Base-by-base conservation (phyloP, 139 green algal genomes). In the Chara braunii region DNA sequence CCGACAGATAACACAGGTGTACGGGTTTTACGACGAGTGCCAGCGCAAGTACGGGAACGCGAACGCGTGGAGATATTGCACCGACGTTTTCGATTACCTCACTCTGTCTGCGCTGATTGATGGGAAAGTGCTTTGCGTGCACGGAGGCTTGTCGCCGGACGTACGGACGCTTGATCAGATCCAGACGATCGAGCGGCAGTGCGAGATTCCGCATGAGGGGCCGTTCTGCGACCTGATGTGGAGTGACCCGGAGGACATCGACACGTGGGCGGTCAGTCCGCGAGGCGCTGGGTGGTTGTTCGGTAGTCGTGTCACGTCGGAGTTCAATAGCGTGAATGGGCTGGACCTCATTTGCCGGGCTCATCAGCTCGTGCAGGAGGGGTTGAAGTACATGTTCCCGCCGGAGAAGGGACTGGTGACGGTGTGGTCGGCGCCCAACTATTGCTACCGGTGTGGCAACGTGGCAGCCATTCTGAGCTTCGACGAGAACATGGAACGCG, bases 381-480 rank as follows among this genome's bases (percentile, higher is more conserved):
- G 92, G 0, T 73, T 96, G 8, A 98, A 99, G 74, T 99, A 96
- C 84, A 98, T 97, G 93, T 99, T 98, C 50, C 72, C 78, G 0
- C 72, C 78, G 0, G 85, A 90, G 11, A 72, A 77, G 34, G 81
- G 54, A 0, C 70, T 98, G 11, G 93, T 99, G 4, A 99, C 93
- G 0, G 60, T 98, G 14, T 99, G 94, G 94, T 89, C 76, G 2
- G 94, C 94, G 5, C 94, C 94, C 43, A 99, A 99, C 79, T 99
- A 99, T 80, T 99, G 94, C 84, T 99, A 99, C 75, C 83, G 94
- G 29, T 98, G 92, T 68, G 92, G 92, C 36, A 98, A 98, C 75
- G 90, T 98, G 24, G 92, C 94, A 0, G 89, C 83, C 44, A 96
- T 99, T 28, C 77, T 99, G 3, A 87, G 83, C 43, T 99, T 99